Base-by-base conservation (phyloP, 2,329 filamentous ascomycete species). In the Penicillium thymicola region DNA sequence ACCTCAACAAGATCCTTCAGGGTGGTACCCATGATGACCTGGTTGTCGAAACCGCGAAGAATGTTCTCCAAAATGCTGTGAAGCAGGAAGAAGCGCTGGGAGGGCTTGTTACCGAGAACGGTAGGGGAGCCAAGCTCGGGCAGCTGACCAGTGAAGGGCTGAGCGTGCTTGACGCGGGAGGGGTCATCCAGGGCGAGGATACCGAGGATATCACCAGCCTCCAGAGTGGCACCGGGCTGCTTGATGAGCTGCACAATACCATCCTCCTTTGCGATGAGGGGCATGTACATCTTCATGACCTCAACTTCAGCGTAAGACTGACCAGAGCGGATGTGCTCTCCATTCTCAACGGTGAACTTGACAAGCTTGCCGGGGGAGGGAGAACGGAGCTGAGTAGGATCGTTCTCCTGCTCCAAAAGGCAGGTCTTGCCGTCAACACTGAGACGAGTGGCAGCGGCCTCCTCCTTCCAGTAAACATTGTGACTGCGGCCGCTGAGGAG, bases 281-380 rank as follows among this genome's bases (percentile, higher is more conserved):
- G 94, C 94, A 99, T 99, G 84, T 97, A 97, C 94, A 99, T 99
- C 84, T 99, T 99, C 94, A 99, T 99, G 77, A 99, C 94, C 78
- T 99, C 94, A 40, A 99, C 93, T 76, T 99, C 94, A 54, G 94
- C 94, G 71, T 92, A 99, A 34, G 93, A 82, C 76, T 97, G 90
- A 55, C 93, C 93, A 67, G 95, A 91, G 75, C 86, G 88, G 76
- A 99, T 86, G 74, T 99, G 94, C 66, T 92, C 84, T 59, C 94
- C 94, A 70, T 96, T 97, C 75, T 97, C 94, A 2, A 99, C 90
- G 1, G 91, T 89, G 77, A 94, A 99, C 79, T 96, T 97, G 79
- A 99, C 93, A 36, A 99, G 88, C 81, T 99, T 99, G 75, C 94
- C 94, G 45, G 94, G 94, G 60, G 90, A 95, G 41, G 94, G 94